Percentiles rank a stretch among this genome's conserved stretches.
These are phyloP conservation scores for Phytophthora capsici DNA, from an alignment of 352 stramenopile species.

Conservation along the genomic window DNA sequence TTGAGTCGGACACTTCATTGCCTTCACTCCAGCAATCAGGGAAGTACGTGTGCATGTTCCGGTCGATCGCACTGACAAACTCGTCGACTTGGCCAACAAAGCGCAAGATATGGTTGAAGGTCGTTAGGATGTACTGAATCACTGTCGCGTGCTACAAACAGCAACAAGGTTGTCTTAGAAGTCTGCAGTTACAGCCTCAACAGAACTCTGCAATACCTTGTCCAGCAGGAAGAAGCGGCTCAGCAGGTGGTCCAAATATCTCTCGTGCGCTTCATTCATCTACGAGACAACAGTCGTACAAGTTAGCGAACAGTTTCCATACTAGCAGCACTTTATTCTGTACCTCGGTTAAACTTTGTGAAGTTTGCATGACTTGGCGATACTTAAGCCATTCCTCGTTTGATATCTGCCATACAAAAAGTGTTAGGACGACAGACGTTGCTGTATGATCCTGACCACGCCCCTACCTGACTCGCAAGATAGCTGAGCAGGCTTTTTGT, in stretches of 20 bases:
- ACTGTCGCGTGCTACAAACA: slow-evolving; percentile 56
- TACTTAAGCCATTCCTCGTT: slow-evolving; percentile 33
- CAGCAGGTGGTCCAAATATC: slow-evolving; percentile 67
- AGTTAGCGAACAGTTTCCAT: background rate
- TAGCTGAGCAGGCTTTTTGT: slow-evolving; percentile 73
- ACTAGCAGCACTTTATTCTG: background rate
- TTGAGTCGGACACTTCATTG: background rate
- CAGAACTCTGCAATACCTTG: slow-evolving; percentile 48
- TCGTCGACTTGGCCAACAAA: slow-evolving; percentile 65
- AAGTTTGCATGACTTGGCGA: slow-evolving; percentile 20
- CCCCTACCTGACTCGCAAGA: slow-evolving; percentile 67
- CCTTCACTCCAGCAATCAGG: slow-evolving; percentile 9
- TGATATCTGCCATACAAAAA: slow-evolving; percentile 28
- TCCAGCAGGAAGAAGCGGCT: slow-evolving; percentile 76
- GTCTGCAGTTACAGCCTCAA: background rate
- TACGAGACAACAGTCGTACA: slow-evolving; percentile 20
- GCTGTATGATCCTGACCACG: slow-evolving; percentile 7
- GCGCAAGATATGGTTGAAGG: slow-evolving; percentile 76
- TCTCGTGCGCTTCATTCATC: slow-evolving; percentile 68
- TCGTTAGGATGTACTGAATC: slow-evolving; percentile 73
- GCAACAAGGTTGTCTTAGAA: slow-evolving; percentile 6
- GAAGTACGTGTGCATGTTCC: slow-evolving; percentile 52
- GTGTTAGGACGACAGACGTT: slow-evolving; percentile 8
- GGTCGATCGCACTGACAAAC: slow-evolving; percentile 54
- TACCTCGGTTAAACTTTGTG: slow-evolving; percentile 40